These are phyloP conservation scores for Dactylonectria macrodidyma DNA, from an alignment of 2,329 filamentous ascomycete species.

Conservation along the genomic window DNA sequence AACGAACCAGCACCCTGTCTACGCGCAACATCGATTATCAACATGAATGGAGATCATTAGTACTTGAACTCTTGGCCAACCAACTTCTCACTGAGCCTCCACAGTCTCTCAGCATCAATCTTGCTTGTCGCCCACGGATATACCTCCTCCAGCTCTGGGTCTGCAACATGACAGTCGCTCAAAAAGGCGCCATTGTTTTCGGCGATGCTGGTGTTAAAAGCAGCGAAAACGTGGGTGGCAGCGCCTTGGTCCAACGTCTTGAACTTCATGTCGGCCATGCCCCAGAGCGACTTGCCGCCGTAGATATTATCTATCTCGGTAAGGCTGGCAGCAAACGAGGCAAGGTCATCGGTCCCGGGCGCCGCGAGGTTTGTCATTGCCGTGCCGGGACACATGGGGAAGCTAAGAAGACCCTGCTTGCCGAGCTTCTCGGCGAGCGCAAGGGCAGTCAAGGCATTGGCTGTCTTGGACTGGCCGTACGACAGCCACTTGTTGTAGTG, in stretches of 20 bases:
- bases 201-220: too few relatives aligned
- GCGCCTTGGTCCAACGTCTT: too few relatives aligned
- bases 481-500: conserved; percentile 43
- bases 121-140: conserved; percentile 1
- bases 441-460: conserved; percentile 37
- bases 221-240: too few relatives aligned
- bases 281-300: too few relatives aligned
- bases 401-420: conserved; percentile 20
- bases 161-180: too few relatives aligned
- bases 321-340: too few relatives aligned
- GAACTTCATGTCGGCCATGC: too few relatives aligned
- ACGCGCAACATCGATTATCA: too few relatives aligned
- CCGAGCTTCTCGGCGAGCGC: conserved; percentile 38
- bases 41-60: background rate
- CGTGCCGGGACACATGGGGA: conserved; percentile 24
- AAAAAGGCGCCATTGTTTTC: too few relatives aligned
- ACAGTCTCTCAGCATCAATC: conserved; percentile 30
- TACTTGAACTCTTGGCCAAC: conserved; percentile 28
- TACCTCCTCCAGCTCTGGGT: too few relatives aligned
- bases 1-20: too few relatives aligned
- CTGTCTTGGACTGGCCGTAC: conserved; percentile 54
- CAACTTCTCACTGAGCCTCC: conserved; percentile 37
- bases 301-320: too few relatives aligned
- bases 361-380: conserved; percentile 16
- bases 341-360: background rate